phyloP scores from a whole-genome alignment of 2,329 filamentous ascomycete species.

The Aspergillus novofumigatus region DNA sequence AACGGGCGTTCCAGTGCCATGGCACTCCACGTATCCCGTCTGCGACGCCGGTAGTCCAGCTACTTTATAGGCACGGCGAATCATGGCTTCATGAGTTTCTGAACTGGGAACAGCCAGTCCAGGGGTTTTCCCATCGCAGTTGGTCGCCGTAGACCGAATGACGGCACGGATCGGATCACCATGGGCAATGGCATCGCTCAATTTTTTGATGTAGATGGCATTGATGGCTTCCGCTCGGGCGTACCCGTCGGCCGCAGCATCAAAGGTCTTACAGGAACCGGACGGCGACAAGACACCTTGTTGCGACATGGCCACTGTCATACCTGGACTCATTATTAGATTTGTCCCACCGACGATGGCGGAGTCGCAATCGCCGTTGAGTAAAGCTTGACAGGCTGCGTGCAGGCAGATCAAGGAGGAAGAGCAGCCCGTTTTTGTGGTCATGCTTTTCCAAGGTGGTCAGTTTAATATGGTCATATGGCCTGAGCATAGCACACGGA shows the following conservation, averaged over 20 bases:
- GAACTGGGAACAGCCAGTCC: constrained; percentile 9
- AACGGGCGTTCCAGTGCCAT: too few relatives aligned
- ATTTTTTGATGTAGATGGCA: constrained; percentile 28
- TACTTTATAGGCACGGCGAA: background rate
- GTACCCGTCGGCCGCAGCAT: constrained; percentile 28
- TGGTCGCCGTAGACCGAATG: constrained; percentile 22
- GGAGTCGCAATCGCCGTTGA: too few relatives aligned
- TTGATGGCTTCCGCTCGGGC: constrained; percentile 30
- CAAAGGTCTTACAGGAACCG: constrained; percentile 25
- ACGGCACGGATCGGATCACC: constrained; percentile 29
- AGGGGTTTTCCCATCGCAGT: constrained; percentile 21
- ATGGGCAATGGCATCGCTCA: constrained; percentile 11
- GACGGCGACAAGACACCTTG: constrained; percentile 32
- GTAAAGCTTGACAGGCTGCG: too few relatives aligned
- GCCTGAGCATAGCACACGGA: too few relatives aligned
- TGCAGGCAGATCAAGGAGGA: too few relatives aligned
- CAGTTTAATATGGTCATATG: too few relatives aligned
- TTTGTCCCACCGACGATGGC: constrained; percentile 12
- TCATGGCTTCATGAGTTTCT: constrained; percentile 5
- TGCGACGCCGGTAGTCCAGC: too few relatives aligned
- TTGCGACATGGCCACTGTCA: constrained; percentile 24
- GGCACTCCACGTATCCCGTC: too few relatives aligned
- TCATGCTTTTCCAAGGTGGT: too few relatives aligned
- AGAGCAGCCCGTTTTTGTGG: too few relatives aligned
- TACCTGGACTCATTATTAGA: constrained; percentile 28